Base-by-base conservation (phyloP, 2,329 filamentous ascomycete species). In the Botrytis aclada region DNA sequence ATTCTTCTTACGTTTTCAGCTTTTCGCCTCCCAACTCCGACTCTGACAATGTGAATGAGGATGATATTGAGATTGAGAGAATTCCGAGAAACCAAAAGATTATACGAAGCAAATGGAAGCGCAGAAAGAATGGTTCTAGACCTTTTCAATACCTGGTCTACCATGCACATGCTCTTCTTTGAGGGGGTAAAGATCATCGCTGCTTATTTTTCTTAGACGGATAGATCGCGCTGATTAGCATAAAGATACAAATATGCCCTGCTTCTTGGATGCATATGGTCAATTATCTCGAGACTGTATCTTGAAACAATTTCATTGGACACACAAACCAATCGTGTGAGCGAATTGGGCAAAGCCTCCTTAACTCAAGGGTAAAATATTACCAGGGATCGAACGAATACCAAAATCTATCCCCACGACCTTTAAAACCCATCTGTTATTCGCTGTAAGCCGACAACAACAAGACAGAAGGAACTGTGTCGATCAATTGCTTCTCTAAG, bases 161-260 rank as follows among this genome's bases (percentile, higher is more conserved):
- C 60, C 5, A 62, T 65, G 39, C 63, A 12, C 63, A 32, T 25
- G 41, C 29, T 65, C 63, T 34, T 3, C n/a, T 22, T 20, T 2
- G 16, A 63, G 34, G 51, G 14, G 58, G 43, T 25, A n/a, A 65
- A 65, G 63, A 65, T 65, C 63, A 65, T 65, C 63, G 62, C 39
- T 65, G 39, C 67, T 70, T 70, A 70, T 70, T 58, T 29, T 43
- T 58, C 54, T 29, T 47, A 34, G 37, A 25, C 14, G 25, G 37
- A 62, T 18, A 41, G 25, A 62, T 41, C 37, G 25, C 37, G 25
- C 37, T n/a, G 60, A 62, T 62, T 62, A 62, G 60, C 37, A 62
- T 41, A 25, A 62, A 62, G 60, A 41, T 41, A 18, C 25, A 18
- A 20, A 62, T 18, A 18, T n/a, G 25, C 58, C 34, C 34, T 37